Base-by-base conservation (phyloP, 305 asterid species). In the Euphrasia arctica region DNA sequence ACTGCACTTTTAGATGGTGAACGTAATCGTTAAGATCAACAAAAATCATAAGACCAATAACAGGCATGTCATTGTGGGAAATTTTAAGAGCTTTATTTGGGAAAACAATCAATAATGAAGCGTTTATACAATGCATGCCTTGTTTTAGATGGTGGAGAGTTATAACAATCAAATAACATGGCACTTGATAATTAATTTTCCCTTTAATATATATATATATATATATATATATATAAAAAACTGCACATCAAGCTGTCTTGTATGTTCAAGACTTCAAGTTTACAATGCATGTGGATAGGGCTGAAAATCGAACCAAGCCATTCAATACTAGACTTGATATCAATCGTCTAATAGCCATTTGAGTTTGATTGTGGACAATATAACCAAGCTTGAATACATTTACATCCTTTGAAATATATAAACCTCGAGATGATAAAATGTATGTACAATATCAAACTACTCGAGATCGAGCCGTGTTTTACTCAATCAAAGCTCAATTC, bases 1-100 rank as follows among this genome's bases (percentile, higher is more conserved):
- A 63, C 18, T 45, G 48, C 42, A 9, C 66, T 28, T 60, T 36
- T 41, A 51, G 52, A 63, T 13, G 52, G 52, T 48, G 68, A 60
- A 22, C 42, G 55, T 27, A 6, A 60, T 50, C 25, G 43, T 36
- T 51, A 60, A 47, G 39, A 42, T 11, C 15, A 51, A 13, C 1
- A 6, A 14, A 13, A 4, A 34, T 34, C 41, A 3, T 34, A 36
- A n/a, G 7, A 48, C 13, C 18, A 48, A 48, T 6, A 48, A n/a
- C 22, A 12, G 2, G 9, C 54, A 15, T 7, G 14, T 15, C 5
- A 14, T 14, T 51, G 31, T 18, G 11, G 54, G 64, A 31, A 48
- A 11, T n/a, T 36, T 57, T 32, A 31, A 18, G 54, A 32, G 56
- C 27, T 12, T 22, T 9, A 48, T 1, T 39, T 6, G 43, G 8